These are phyloP conservation scores for Hymenoscyphus linearis DNA, from an alignment of 2,329 filamentous ascomycete genomes.

Conservation along the genomic window DNA sequence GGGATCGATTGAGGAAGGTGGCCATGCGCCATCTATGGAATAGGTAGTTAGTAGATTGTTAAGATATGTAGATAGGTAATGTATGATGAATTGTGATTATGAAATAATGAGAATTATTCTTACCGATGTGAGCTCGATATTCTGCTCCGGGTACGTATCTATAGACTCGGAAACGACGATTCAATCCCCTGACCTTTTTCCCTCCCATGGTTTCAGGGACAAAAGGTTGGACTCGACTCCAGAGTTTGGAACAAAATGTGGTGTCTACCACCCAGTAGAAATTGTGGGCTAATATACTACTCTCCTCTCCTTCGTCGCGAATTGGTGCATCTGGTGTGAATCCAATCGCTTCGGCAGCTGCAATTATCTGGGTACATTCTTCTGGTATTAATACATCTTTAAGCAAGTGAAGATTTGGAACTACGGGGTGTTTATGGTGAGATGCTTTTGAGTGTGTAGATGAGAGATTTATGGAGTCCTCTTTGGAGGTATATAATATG, in stretches of 20 bases:
- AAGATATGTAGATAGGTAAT: no score
- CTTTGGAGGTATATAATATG: conserved; percentile 55
- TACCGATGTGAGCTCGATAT: conserved; percentile 61
- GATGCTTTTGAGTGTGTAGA: conserved; percentile 44
- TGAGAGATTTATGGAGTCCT: conserved; percentile 51
- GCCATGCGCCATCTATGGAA: conserved; percentile 59
- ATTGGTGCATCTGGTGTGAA: conserved; percentile 65
- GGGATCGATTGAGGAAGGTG: conserved; percentile 58
- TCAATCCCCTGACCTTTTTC: conserved; percentile 55
- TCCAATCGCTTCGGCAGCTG: conserved; percentile 58
- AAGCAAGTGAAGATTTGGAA: conserved; percentile 56
- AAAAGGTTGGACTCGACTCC: conserved; percentile 53
- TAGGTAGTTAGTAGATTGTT: no score
- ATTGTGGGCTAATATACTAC: conserved; percentile 64
- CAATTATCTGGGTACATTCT: conserved; percentile 63
- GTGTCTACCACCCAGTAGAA: conserved; percentile 68
- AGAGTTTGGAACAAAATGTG: conserved; percentile 57
- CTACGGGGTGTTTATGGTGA: conserved; percentile 51
- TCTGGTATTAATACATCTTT: conserved; percentile 53
- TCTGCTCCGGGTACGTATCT: conserved; percentile 68
- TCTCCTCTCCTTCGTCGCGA: conserved; percentile 55
- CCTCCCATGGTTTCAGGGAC: conserved; percentile 52
- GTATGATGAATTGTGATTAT: no score
- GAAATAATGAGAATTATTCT: no score
- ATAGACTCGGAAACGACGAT: conserved; percentile 66